Evolutionary conservation across 2,329 filamentous ascomycete species (phyloP).

Genomic region (Colletotrichum filicis): DNA sequence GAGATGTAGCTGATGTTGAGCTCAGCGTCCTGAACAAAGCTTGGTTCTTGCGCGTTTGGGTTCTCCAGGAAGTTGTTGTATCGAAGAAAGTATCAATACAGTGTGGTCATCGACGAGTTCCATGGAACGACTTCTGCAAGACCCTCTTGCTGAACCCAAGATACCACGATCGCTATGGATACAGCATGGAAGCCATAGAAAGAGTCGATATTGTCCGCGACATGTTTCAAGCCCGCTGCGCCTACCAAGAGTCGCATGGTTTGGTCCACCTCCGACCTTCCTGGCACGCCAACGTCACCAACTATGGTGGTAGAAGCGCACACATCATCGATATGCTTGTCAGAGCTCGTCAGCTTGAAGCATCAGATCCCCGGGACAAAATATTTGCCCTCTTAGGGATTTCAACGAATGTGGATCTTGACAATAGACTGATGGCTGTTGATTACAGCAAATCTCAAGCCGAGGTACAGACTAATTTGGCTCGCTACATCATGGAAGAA

Average conservation of each 20-base stretch:
- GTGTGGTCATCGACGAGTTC: not conserved
- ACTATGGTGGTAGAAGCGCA: not conserved
- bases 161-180: not conserved
- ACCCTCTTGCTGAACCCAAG: not conserved
- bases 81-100: not conserved
- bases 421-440: not conserved
- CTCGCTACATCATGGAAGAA: not conserved
- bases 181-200: not conserved
- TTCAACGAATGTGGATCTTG: not conserved
- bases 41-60: not conserved
- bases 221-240: not conserved
- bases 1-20: not conserved
- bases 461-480: not conserved
- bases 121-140: not conserved
- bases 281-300: not conserved
- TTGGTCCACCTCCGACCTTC: not conserved
- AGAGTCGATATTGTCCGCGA: not conserved
- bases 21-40: not conserved
- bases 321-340: not conserved
- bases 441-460: not conserved
- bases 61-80: not conserved
- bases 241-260: not conserved
- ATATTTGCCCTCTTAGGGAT: not conserved
- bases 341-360: not conserved
- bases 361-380: not conserved